Evolutionary conservation across 2,329 filamentous ascomycete species (phyloP).

Genomic region (Pyrenophora teres): DNA sequence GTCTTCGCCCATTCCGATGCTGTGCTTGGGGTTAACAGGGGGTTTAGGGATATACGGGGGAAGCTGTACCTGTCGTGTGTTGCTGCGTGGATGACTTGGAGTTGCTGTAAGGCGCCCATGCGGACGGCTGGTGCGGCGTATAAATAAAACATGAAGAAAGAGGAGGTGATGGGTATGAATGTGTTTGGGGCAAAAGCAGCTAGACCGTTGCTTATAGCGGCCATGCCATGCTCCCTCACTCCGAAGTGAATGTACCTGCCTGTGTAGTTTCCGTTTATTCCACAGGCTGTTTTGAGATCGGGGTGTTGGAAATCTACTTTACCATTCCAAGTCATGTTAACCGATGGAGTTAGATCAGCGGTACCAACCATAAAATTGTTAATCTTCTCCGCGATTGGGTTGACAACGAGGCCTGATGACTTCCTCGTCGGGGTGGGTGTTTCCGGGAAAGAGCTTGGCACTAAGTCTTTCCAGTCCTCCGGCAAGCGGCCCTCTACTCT

Average conservation of each 20-base stretch:
- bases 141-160: constrained; percentile 68
- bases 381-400: constrained; percentile 7
- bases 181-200: constrained; percentile 55
- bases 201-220: constrained; percentile 57
- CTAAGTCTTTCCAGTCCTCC: constrained; percentile 54
- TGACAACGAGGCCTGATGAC: constrained; percentile 35
- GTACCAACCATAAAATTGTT: constrained; percentile 76
- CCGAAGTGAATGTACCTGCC: constrained; percentile 58
- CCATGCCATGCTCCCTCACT: constrained; percentile 46
- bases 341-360: constrained; percentile 59
- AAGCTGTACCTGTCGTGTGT: constrained; percentile 57
- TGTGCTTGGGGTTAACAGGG: not conserved
- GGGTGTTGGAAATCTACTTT: constrained; percentile 51
- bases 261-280: constrained; percentile 59
- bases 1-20: constrained; percentile 60
- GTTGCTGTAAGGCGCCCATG: constrained; percentile 62
- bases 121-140: constrained; percentile 63
- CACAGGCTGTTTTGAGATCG: constrained; percentile 44
- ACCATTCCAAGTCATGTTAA: constrained; percentile 56
- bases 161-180: constrained; percentile 60
- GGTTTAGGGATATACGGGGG: not conserved
- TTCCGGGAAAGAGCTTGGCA: constrained; percentile 56
- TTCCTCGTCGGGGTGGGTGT: constrained; percentile 57
- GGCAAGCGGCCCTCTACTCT: constrained; percentile 57
- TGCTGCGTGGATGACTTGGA: constrained; percentile 63